These are phyloP conservation scores for Gilbertella persicaria DNA, from an alignment of 371 early-diverging fungal species.

Conservation along the genomic window DNA sequence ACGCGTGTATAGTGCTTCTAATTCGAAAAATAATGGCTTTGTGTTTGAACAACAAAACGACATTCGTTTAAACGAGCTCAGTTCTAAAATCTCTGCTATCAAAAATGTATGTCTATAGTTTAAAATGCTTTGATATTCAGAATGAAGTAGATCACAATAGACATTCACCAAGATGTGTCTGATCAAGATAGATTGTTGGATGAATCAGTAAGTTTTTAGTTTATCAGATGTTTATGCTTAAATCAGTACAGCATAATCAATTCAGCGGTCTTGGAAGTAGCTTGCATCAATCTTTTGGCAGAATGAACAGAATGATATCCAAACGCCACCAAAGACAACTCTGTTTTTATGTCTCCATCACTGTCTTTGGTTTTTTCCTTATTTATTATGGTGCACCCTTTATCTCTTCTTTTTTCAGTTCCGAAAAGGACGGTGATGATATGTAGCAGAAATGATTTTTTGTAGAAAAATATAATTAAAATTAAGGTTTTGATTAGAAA, in stretches of 20 bases:
- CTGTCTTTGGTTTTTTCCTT: slow-evolving; percentile 31
- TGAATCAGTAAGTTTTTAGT: slow-evolving; percentile 36
- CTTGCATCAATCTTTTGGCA: slow-evolving; percentile 34
- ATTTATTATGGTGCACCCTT: slow-evolving; percentile 34
- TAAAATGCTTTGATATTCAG: no score
- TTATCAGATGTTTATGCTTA: not conserved
- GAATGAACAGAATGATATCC: slow-evolving; percentile 47
- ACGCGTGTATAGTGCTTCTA: slow-evolving; percentile 3
- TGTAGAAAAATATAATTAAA: no score
- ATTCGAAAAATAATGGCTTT: slow-evolving; percentile 28
- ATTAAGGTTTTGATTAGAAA: no score
- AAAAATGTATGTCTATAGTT: slow-evolving; percentile 32
- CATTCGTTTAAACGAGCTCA: slow-evolving; percentile 45
- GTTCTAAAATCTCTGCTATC: slow-evolving; percentile 41
- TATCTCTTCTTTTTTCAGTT: not conserved
- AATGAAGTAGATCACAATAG: slow-evolving; percentile 39
- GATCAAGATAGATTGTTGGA: slow-evolving; percentile 43
- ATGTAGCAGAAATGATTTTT: no score
- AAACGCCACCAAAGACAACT: slow-evolving; percentile 49
- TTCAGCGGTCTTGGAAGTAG: slow-evolving; percentile 39
- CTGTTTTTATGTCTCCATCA: slow-evolving; percentile 36
- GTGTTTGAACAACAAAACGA: slow-evolving; percentile 53
- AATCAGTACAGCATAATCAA: slow-evolving; percentile 26
- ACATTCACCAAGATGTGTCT: slow-evolving; percentile 47
- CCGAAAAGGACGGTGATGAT: no score